phyloP scores from a whole-genome alignment of 106 monocot species.

The Phalaenopsis equestris region DNA sequence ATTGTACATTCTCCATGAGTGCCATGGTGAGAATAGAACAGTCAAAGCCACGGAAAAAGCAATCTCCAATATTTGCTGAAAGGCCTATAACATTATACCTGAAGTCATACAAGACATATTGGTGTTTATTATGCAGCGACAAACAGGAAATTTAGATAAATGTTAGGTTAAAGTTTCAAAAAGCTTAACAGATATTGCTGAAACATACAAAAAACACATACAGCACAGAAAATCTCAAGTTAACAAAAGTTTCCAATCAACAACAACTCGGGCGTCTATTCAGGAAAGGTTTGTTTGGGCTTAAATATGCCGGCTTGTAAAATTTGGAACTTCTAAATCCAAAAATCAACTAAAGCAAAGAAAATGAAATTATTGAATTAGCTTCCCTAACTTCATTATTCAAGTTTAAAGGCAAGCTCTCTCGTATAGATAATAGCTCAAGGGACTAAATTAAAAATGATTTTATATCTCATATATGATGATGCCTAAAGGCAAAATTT shows the following conservation, averaged over 20 bases:
- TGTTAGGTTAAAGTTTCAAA: background rate
- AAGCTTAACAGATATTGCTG: background rate
- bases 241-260: too few species aligned
- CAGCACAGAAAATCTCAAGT: too few species aligned
- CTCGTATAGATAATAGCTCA: background rate
- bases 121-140: background rate
- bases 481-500: background rate
- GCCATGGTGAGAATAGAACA: slow-evolving; percentile 49
- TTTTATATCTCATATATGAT: background rate
- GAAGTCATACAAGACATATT: slow-evolving; percentile 22
- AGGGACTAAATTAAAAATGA: background rate
- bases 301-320: background rate
- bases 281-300: background rate
- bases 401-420: background rate
- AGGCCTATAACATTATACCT: slow-evolving; percentile 93
- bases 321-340: background rate
- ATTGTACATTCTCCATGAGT: slow-evolving; percentile 84
- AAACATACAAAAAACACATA: background rate
- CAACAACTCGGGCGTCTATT: background rate
- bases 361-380: background rate
- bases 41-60: slow-evolving; percentile 64
- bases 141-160: background rate
- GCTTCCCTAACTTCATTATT: background rate
- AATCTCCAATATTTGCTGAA: slow-evolving; percentile 64
- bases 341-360: background rate